phyloP scores from a whole-genome alignment of 352 stramenopile genomes.

The Globisporangium abappressorium region DNA sequence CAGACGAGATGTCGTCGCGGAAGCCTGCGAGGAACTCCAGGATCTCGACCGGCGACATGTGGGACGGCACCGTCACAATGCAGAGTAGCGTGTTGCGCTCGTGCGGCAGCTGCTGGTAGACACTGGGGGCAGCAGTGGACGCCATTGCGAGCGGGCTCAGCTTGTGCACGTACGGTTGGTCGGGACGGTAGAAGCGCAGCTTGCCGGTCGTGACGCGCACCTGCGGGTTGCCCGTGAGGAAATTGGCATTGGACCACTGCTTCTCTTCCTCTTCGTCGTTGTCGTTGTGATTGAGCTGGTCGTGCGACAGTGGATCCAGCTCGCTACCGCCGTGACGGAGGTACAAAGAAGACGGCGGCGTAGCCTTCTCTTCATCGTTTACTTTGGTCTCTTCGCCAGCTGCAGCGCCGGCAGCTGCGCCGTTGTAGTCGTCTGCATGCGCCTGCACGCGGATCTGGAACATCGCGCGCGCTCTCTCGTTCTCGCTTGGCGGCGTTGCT shows the following conservation, averaged over 20 bases:
- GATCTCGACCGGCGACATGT: slow-evolving; percentile 85
- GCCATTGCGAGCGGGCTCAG: slow-evolving; percentile 9
- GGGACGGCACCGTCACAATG: slow-evolving; percentile 76
- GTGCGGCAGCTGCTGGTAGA: slow-evolving; percentile 43
- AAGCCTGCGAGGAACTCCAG: slow-evolving; percentile 81
- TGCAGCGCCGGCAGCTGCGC: neutral
- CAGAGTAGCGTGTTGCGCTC: slow-evolving; percentile 78
- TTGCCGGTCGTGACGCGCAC: slow-evolving; percentile 75
- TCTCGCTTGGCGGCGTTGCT: neutral
- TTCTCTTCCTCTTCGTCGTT: slow-evolving; percentile 20
- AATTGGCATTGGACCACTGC: slow-evolving; percentile 36
- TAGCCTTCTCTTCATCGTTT: slow-evolving; percentile 38
- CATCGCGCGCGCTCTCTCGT: slow-evolving; percentile 29
- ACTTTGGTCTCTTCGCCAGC: slow-evolving; percentile 32
- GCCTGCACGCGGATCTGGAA: slow-evolving; percentile 85
- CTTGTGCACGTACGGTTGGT: slow-evolving; percentile 39
- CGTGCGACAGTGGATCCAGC: slow-evolving; percentile 8
- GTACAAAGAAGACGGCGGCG: slow-evolving; percentile 12
- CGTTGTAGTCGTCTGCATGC: slow-evolving; percentile 10
- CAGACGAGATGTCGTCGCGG: slow-evolving; percentile 64
- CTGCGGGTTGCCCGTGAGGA: slow-evolving; percentile 77
- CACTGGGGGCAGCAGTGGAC: neutral
- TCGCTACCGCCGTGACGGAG: slow-evolving; percentile 18
- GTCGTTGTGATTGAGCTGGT: neutral
- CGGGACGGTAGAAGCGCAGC: slow-evolving; percentile 77